Percentiles rank a stretch among this genome's conserved stretches.
These are phyloP conservation scores for Auriculariales sp. DNA, from an alignment of 768 basidiomycete species.

Conservation along the genomic window DNA sequence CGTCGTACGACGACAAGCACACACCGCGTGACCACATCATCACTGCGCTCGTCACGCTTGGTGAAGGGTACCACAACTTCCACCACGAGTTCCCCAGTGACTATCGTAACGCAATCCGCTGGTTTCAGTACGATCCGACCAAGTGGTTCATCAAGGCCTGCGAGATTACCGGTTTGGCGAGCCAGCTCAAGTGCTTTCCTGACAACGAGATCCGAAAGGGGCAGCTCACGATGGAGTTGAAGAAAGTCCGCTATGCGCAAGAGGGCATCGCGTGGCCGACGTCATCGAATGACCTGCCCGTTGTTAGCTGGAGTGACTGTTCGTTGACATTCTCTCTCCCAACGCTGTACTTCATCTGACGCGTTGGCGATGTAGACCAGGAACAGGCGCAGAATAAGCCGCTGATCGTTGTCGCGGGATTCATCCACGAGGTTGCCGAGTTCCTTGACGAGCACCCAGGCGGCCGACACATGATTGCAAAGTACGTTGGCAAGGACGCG, in stretches of 20 bases:
- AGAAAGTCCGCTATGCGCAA: slow-evolving; percentile 48
- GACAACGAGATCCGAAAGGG: slow-evolving; percentile 81
- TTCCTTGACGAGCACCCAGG: slow-evolving; percentile 75
- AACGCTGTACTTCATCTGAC: neutral
- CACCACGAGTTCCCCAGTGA: slow-evolving; percentile 79
- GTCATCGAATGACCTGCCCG: slow-evolving; percentile 40
- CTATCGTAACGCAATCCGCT: slow-evolving; percentile 58
- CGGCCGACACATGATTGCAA: slow-evolving; percentile 42
- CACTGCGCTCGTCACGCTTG: slow-evolving; percentile 72
- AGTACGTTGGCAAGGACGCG: slow-evolving; percentile 64
- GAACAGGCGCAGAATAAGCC: slow-evolving; percentile 48
- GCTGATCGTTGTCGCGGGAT: slow-evolving; percentile 66
- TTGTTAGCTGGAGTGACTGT: slow-evolving; percentile 76
- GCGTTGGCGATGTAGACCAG: slow-evolving; percentile 30
- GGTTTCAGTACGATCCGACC: slow-evolving; percentile 61
- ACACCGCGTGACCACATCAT: slow-evolving; percentile 67
- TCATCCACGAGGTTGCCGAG: slow-evolving; percentile 68
- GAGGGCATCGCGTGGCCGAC: slow-evolving; percentile 50
- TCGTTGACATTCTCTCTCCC: slow-evolving; percentile 16
- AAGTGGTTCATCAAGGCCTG: slow-evolving; percentile 70
- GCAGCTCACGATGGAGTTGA: slow-evolving; percentile 70
- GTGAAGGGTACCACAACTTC: slow-evolving; percentile 84
- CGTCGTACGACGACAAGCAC: slow-evolving; percentile 70
- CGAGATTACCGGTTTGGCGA: slow-evolving; percentile 53
- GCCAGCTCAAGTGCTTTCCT: slow-evolving; percentile 70